These are phyloP conservation scores for Fraxinus angustifolia DNA, from an alignment of 305 asterid genomes.

Conservation along the genomic window DNA sequence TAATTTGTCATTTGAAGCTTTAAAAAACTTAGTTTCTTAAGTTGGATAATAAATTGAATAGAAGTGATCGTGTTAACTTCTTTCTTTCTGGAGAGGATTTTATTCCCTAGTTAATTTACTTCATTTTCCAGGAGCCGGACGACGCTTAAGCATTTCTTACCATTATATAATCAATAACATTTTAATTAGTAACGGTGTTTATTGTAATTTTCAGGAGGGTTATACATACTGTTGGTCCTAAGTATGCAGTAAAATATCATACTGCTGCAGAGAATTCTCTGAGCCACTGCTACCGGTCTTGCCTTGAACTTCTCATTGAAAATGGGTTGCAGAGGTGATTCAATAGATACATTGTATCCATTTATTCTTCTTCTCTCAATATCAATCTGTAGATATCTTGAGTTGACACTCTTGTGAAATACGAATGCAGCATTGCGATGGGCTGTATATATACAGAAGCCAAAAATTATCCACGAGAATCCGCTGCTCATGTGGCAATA, in stretches of 20 bases:
- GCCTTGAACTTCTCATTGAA: conserved; percentile 87
- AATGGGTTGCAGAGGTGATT: conserved; percentile 67
- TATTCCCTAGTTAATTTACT: conserved; percentile 3
- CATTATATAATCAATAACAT: background rate
- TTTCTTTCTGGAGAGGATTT: conserved; percentile 4
- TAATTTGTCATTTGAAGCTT: conserved; percentile 5
- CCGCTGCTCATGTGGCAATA: conserved; percentile 96
- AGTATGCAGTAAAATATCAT: conserved; percentile 87
- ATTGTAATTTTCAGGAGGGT: conserved; percentile 59
- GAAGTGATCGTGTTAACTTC: background rate
- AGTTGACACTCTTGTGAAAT: conserved; percentile 18
- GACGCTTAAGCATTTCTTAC: background rate
- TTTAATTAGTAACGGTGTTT: conserved; percentile 16
- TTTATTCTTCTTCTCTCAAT: conserved; percentile 18
- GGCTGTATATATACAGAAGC: conserved; percentile 84
- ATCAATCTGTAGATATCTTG: conserved; percentile 15
- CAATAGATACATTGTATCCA: conserved; percentile 21
- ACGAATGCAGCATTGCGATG: conserved; percentile 65
- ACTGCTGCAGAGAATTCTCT: conserved; percentile 95
- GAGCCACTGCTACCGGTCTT: conserved; percentile 90
- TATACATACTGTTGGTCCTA: conserved; percentile 90
- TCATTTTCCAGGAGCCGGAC: background rate
- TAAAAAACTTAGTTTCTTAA: background rate
- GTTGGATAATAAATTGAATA: background rate
- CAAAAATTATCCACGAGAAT: conserved; percentile 91